These are phyloP conservation scores for Aeminium ludgeri DNA, from an alignment of 495 filamentous ascomycete genomes.

Conservation along the genomic window DNA sequence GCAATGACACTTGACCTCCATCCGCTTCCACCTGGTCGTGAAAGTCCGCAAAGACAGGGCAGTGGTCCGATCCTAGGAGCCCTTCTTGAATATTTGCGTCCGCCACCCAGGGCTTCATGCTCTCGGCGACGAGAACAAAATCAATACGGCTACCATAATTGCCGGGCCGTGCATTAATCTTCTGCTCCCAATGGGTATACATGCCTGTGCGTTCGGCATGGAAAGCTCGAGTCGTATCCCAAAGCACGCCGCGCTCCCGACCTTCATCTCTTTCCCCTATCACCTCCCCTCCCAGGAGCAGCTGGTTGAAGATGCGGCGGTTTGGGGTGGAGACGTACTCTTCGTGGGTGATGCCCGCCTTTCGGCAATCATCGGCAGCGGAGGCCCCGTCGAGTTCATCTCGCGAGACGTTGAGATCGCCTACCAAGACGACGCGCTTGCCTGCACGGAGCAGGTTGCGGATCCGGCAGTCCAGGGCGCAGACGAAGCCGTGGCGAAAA, in stretches of 20 bases:
- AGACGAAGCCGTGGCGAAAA: slow-evolving; percentile 66
- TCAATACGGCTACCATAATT: slow-evolving; percentile 88
- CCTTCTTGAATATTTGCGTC: slow-evolving; percentile 93
- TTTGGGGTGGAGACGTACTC: slow-evolving; percentile 58
- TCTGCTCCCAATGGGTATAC: slow-evolving; percentile 92
- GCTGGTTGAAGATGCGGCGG: slow-evolving; percentile 71
- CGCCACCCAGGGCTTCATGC: slow-evolving; percentile 68
- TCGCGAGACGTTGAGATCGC: slow-evolving; percentile 79
- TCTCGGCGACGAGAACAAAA: slow-evolving; percentile 69
- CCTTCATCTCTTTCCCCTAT: slow-evolving; percentile 51
- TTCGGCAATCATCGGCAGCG: slow-evolving; percentile 49
- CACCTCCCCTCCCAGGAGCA: slow-evolving; percentile 57
- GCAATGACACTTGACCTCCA: slow-evolving; percentile 36
- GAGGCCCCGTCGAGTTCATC: slow-evolving; percentile 57
- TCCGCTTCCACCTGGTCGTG: slow-evolving; percentile 41
- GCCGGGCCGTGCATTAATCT: slow-evolving; percentile 70
- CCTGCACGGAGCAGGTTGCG: slow-evolving; percentile 68
- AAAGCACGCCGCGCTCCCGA: slow-evolving; percentile 57
- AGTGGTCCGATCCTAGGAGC: slow-evolving; percentile 90
- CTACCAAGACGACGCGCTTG: slow-evolving; percentile 68
- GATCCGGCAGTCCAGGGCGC: slow-evolving; percentile 61
- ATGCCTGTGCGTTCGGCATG: slow-evolving; percentile 68
- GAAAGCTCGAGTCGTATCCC: slow-evolving; percentile 74
- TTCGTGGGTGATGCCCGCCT: slow-evolving; percentile 45
- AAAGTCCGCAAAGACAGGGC: slow-evolving; percentile 72